Percentiles rank a stretch among this genome's conserved stretches.
Conservation (phyloP, 2,329 filamentous ascomycete species). For the Pseudogymnoascus sp. region DNA sequence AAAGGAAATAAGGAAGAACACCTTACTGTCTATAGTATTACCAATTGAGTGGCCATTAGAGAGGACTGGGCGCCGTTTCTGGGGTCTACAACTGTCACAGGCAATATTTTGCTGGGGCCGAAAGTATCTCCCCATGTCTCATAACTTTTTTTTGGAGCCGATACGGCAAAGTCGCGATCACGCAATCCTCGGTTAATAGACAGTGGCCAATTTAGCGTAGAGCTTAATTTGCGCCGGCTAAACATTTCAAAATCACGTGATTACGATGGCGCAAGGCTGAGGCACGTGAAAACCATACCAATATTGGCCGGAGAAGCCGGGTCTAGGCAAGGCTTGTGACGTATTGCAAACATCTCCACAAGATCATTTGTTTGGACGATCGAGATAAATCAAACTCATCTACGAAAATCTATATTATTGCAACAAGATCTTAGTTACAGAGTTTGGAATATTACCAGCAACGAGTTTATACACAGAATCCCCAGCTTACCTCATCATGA, state of each 20-base stretch:
- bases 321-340: neutral
- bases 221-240: neutral
- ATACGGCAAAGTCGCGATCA: constrained; percentile 14
- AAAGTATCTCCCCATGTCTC: constrained; percentile 11
- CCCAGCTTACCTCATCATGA: constrained; percentile 29
- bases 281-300: no score
- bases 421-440: neutral
- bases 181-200: neutral
- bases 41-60: neutral
- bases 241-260: neutral
- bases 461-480: neutral
- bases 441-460: neutral
- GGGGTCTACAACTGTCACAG: constrained; percentile 6
- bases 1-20: constrained; percentile 13
- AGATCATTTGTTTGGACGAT: neutral
- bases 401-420: neutral
- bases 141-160: constrained; percentile 13
- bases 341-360: neutral
- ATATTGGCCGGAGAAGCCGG: neutral
- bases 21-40: constrained; percentile 8
- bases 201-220: constrained; percentile 3
- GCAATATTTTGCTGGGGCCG: constrained; percentile 8
- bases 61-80: neutral
- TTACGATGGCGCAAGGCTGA: neutral
- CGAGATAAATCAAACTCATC: neutral